Evolutionary conservation across 495 filamentous ascomycete species (phyloP).

Genomic region (Daldinia childiae): DNA sequence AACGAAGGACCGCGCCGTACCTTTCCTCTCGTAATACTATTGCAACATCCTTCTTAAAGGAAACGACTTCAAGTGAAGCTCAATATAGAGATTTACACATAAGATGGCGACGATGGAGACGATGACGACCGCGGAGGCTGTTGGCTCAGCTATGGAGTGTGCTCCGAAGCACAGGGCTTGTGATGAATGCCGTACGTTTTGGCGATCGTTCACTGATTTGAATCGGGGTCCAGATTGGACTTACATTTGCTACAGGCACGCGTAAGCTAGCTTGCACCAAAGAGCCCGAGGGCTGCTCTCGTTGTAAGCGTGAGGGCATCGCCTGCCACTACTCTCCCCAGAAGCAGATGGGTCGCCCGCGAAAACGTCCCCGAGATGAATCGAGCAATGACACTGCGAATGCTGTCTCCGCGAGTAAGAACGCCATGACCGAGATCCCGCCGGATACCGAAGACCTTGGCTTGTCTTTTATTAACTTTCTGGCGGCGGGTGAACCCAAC

Average conservation of each 20-base stretch:
- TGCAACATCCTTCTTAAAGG: background rate
- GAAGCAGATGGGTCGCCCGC: conserved; percentile 70
- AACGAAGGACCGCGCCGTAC: background rate
- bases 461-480: conserved; percentile 32
- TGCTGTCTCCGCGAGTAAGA: conserved; percentile 32
- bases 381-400: conserved; percentile 24
- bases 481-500: conserved; percentile 22
- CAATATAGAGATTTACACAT: background rate
- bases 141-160: conserved; percentile 10
- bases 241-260: conserved; percentile 54
- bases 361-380: conserved; percentile 62
- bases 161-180: conserved; percentile 63
- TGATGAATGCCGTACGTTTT: conserved; percentile 70
- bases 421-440: conserved; percentile 39
- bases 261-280: conserved; percentile 71
- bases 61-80: background rate
- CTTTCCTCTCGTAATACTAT: background rate
- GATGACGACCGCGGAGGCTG: conserved; percentile 14
- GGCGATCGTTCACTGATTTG: background rate
- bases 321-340: conserved; percentile 67
- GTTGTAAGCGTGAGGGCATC: conserved; percentile 64
- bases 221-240: conserved; percentile 27
- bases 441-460: conserved; percentile 39
- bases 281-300: conserved; percentile 62
- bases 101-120: conserved; percentile 27